Evolutionary conservation across 345 rosid genomes (phyloP).

Genomic region (Nasturtium officinale): DNA sequence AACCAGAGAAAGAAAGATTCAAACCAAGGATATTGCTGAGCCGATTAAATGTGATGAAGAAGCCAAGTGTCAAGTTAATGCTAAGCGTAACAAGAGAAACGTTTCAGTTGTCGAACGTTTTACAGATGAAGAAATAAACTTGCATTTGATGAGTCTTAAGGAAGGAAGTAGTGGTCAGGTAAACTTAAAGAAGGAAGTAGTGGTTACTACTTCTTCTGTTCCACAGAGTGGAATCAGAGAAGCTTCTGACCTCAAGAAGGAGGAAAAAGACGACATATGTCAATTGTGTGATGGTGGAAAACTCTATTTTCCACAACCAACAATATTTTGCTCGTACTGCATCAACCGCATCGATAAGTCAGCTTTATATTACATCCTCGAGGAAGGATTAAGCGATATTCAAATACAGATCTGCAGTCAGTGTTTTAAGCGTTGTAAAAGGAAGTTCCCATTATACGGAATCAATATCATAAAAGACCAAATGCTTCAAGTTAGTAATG

Average conservation of each 20-base stretch:
- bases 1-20: neutral
- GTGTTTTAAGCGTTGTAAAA: conserved; percentile 43
- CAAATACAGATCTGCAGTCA: conserved; percentile 48
- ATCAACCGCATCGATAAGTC: conserved; percentile 38
- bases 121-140: conserved; percentile 50
- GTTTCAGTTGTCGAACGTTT: conserved; percentile 52
- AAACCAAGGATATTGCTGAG: conserved; percentile 18
- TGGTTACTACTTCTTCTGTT: conserved; percentile 6
- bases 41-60: conserved; percentile 17
- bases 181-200: conserved; percentile 25
- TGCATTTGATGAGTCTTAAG: conserved; percentile 53
- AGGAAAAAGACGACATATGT: conserved; percentile 37
- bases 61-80: conserved; percentile 12
- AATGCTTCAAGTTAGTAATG: conserved; percentile 44
- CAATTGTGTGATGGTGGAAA: conserved; percentile 49
- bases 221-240: conserved; percentile 28
- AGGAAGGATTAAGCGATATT: conserved; percentile 40
- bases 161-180: conserved; percentile 44
- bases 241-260: conserved; percentile 20
- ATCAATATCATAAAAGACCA: conserved; percentile 43
- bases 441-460: conserved; percentile 39
- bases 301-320: conserved; percentile 47
- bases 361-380: conserved; percentile 46
- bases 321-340: conserved; percentile 56
- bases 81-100: conserved; percentile 37